Conservation (phyloP, 306 rosid genomes). For the Cucurbita ficifolia region DNA sequence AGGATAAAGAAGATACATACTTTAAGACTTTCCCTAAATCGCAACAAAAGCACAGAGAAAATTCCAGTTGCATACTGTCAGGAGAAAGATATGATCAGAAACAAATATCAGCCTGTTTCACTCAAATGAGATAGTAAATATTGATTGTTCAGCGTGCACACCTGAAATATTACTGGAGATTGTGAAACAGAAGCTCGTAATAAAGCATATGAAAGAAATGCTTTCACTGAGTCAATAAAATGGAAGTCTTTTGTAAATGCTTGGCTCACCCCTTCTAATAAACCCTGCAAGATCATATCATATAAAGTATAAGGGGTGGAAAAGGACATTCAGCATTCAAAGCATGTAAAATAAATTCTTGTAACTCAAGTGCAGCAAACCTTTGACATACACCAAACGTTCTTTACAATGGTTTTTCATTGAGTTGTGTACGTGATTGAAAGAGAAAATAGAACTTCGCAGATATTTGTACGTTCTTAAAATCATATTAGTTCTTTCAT, state of each 20-base stretch:
- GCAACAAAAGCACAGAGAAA: slow-evolving; percentile 77
- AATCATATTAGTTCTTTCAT: background rate
- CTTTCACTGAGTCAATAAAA: slow-evolving; percentile 99
- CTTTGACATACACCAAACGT: background rate
- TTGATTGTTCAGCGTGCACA: slow-evolving; percentile 13
- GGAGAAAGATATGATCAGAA: slow-evolving; percentile 14
- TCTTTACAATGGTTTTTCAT: background rate
- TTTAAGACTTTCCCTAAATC: slow-evolving; percentile 97
- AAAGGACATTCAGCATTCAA: background rate
- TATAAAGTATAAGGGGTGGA: background rate
- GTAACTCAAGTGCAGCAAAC: background rate
- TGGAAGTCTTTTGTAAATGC: slow-evolving; percentile 86
- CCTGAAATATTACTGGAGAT: slow-evolving; percentile 95
- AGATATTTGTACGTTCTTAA: background rate
- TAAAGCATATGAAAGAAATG: slow-evolving; percentile 92
- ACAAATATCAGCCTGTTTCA: slow-evolving; percentile 2
- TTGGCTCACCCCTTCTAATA: slow-evolving; percentile 93
- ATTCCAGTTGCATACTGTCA: slow-evolving; percentile 95
- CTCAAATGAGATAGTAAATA: slow-evolving; percentile 7
- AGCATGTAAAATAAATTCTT: background rate
- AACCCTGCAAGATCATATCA: slow-evolving; percentile 49
- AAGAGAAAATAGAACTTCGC: background rate
- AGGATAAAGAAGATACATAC: slow-evolving; percentile 35
- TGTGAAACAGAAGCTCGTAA: slow-evolving; percentile 93
- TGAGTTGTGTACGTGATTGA: background rate